phyloP scores from a whole-genome alignment of 164 flowering plant species.

The Liriodendron chinense region DNA sequence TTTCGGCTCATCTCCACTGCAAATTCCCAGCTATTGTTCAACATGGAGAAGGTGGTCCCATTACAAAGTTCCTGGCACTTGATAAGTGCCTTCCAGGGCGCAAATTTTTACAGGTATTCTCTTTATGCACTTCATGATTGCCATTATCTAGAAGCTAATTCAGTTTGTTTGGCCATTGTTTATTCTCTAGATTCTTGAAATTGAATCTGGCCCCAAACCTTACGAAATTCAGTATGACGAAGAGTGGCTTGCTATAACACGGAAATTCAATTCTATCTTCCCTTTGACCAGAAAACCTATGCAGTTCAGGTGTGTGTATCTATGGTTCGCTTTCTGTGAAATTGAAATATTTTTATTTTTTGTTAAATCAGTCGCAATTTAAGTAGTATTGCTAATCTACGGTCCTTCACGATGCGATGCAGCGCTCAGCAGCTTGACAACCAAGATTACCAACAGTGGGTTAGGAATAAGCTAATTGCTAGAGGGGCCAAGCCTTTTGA shows the following conservation, averaged over 20 bases:
- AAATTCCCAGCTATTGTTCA: conserved; percentile 87
- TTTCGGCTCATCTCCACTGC: conserved; percentile 97
- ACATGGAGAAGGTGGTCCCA: conserved; percentile 73
- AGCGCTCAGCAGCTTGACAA: conserved; percentile 46
- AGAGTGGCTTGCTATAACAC: conserved; percentile 92
- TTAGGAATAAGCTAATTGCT: conserved; percentile 42
- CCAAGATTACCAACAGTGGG: conserved; percentile 63
- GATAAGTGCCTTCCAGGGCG: conserved; percentile 88
- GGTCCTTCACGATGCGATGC: conserved; percentile 11
- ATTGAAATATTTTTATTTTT: not conserved
- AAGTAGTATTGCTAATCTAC: not conserved
- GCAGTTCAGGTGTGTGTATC: conserved; percentile 50
- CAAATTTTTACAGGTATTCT: conserved; percentile 75
- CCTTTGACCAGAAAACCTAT: conserved; percentile 43
- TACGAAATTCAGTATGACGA: conserved; percentile 86
- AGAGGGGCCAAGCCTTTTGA: conserved; percentile 80
- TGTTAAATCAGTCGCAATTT: not conserved
- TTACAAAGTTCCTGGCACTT: conserved; percentile 93
- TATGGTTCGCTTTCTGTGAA: not conserved
- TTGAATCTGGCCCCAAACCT: conserved; percentile 80
- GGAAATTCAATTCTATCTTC: conserved; percentile 52
- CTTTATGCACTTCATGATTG: not conserved
- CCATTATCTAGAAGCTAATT: conserved; percentile 3
- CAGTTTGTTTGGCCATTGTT: not conserved
- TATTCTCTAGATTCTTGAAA: conserved; percentile 61